Percentiles rank a stretch among this genome's conserved stretches.
These are phyloP conservation scores for Cystofilobasidium macerans DNA, from an alignment of 768 basidiomycete species.

Conservation along the genomic window DNA sequence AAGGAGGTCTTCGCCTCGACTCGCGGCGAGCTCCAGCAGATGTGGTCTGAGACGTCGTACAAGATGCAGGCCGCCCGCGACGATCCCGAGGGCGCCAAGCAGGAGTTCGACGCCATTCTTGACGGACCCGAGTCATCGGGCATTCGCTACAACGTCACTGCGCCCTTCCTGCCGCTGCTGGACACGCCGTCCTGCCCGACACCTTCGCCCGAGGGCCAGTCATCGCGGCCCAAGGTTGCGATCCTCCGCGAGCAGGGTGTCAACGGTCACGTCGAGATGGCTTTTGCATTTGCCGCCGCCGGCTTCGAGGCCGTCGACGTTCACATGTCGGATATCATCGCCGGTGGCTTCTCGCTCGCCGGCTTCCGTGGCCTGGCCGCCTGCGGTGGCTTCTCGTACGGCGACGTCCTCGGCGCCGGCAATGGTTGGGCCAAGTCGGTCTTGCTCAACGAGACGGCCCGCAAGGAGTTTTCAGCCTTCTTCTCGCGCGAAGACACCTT, in stretches of 20 bases:
- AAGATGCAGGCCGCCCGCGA: constrained; percentile 84
- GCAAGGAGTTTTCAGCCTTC: constrained; percentile 68
- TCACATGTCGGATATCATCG: constrained; percentile 94
- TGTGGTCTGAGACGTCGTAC: constrained; percentile 92
- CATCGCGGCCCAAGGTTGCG: constrained; percentile 65
- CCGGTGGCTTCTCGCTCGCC: constrained; percentile 51
- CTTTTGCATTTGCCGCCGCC: constrained; percentile 85
- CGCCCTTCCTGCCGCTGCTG: constrained; percentile 33
- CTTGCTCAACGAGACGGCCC: constrained; percentile 62
- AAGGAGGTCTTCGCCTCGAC: constrained; percentile 53
- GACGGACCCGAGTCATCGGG: constrained; percentile 39
- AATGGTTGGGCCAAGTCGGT: constrained; percentile 98
- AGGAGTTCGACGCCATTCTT: constrained; percentile 71
- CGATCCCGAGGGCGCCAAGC: constrained; percentile 58
- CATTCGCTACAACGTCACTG: constrained; percentile 59
- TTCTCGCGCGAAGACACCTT: constrained; percentile 73
- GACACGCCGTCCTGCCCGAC: constrained; percentile 30
- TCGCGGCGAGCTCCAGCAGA: constrained; percentile 60
- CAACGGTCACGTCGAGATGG: constrained; percentile 97
- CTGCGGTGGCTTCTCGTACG: constrained; percentile 97
- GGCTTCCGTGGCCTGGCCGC: constrained; percentile 82
- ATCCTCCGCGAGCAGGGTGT: constrained; percentile 97
- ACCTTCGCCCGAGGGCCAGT: constrained; percentile 36
- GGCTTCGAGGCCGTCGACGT: constrained; percentile 94
- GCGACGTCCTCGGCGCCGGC: constrained; percentile 92